These are phyloP conservation scores for Escallonia rubra DNA, from an alignment of 129 eudicot species.

Conservation along the genomic window DNA sequence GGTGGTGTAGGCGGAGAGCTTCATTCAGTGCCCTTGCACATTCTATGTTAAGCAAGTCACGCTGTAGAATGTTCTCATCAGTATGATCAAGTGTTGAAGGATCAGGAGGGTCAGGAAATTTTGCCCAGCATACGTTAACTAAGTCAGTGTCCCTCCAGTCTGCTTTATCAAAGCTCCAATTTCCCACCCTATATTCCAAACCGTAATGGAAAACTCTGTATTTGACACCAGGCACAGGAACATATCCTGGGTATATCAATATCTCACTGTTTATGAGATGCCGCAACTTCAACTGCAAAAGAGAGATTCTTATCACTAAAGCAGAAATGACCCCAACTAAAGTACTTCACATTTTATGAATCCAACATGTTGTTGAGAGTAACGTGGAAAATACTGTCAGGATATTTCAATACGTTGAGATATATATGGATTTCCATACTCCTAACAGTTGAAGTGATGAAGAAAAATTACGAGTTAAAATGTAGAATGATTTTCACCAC, in stretches of 20 bases:
- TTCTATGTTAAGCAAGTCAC: slow-evolving; percentile 86
- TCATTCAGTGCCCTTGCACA: slow-evolving; percentile 68
- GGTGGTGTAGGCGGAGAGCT: slow-evolving; percentile 69
- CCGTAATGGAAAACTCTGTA: slow-evolving; percentile 95
- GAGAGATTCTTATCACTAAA: background rate
- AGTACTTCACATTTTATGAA: background rate
- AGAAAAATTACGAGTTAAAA: background rate
- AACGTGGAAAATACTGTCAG: background rate
- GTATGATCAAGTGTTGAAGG: slow-evolving; percentile 59
- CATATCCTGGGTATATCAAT: slow-evolving; percentile 88
- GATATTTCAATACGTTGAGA: too few species aligned
- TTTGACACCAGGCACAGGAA: slow-evolving; percentile 59
- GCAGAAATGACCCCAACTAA: background rate
- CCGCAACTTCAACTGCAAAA: slow-evolving; percentile 70
- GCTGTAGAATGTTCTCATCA: slow-evolving; percentile 35
- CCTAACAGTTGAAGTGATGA: too few species aligned
- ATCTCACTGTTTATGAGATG: slow-evolving; percentile 64
- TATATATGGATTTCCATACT: too few species aligned
- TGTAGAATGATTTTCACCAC: background rate
- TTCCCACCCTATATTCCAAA: slow-evolving; percentile 65
- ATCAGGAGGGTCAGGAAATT: slow-evolving; percentile 90
- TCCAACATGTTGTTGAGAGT: background rate
- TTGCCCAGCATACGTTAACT: slow-evolving; percentile 82
- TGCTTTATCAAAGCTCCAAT: slow-evolving; percentile 97
- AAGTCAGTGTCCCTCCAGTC: slow-evolving; percentile 71